phyloP scores from a whole-genome alignment of 78 protist species.

The Tieghemostelium lacteum region DNA sequence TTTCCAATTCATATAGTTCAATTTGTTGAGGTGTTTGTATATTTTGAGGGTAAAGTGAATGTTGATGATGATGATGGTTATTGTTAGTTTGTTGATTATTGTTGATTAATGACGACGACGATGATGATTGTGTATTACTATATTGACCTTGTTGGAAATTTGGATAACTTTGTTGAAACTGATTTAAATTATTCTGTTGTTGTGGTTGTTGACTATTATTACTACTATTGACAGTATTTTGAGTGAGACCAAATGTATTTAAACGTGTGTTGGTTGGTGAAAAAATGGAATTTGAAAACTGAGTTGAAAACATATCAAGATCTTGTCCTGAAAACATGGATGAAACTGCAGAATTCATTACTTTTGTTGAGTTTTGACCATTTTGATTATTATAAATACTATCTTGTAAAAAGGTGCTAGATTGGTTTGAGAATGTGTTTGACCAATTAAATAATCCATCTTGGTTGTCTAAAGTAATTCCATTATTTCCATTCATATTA shows the following conservation, averaged over 20 bases:
- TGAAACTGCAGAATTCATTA: too few relatives aligned
- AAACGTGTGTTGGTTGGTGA: background rate
- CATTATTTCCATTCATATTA: background rate
- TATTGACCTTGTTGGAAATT: background rate
- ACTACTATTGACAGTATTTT: background rate
- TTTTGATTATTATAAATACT: too few relatives aligned
- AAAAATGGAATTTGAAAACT: background rate
- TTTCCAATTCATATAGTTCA: constrained; percentile 66
- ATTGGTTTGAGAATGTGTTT: background rate
- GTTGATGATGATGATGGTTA: constrained; percentile 14
- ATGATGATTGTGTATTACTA: background rate
- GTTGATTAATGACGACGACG: background rate
- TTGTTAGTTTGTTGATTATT: too few relatives aligned
- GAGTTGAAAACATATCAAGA: background rate
- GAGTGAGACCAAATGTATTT: background rate
- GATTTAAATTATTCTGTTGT: constrained; percentile 36
- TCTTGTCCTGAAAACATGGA: too few relatives aligned
- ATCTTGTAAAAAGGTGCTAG: background rate
- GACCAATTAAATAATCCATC: background rate
- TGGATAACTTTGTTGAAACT: background rate
- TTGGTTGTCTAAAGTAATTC: too few relatives aligned
- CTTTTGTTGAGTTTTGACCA: background rate
- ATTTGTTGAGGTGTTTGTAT: background rate
- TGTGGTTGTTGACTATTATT: constrained; percentile 2
- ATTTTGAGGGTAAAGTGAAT: background rate